Evolutionary conservation across 345 rosid genomes (phyloP).

Genomic region (Anastatica hierochuntica): DNA sequence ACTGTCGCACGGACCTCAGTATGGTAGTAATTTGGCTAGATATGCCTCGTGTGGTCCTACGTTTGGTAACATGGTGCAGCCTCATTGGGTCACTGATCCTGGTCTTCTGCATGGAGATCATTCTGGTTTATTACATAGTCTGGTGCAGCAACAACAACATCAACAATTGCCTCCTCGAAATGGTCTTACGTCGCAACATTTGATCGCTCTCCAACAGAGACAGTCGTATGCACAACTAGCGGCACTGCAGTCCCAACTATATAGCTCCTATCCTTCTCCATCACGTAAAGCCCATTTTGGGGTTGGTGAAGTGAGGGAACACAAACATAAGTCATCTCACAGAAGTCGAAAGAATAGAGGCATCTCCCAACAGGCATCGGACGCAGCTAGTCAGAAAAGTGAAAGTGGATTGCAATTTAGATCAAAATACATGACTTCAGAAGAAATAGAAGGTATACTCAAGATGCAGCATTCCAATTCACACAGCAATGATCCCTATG

Average conservation of each 20-base stretch:
- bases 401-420: conserved; percentile 69
- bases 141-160: conserved; percentile 57
- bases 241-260: conserved; percentile 63
- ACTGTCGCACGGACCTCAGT: conserved; percentile 52
- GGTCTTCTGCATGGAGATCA: conserved; percentile 73
- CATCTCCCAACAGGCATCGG: conserved; percentile 64
- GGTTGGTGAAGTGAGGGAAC: conserved; percentile 53
- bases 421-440: conserved; percentile 90
- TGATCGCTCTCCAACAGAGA: conserved; percentile 48
- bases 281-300: conserved; percentile 56
- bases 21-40: conserved; percentile 58
- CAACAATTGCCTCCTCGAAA: conserved; percentile 57
- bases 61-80: conserved; percentile 61
- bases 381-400: conserved; percentile 61
- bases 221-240: conserved; percentile 68
- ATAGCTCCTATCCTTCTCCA: conserved; percentile 47
- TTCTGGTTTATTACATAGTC: conserved; percentile 48
- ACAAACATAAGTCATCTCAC: conserved; percentile 59
- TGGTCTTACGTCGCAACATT: conserved; percentile 45
- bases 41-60: conserved; percentile 58
- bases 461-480: conserved; percentile 93
- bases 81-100: conserved; percentile 75
- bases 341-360: conserved; percentile 55
- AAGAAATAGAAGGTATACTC: conserved; percentile 89
- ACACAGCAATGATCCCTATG: conserved; percentile 80